A percentile compares a stretch with the other conserved stretches of the same genome.
phyloP scores from a whole-genome alignment of 2,329 filamentous ascomycete species.

The Hypoxylon sp. region DNA sequence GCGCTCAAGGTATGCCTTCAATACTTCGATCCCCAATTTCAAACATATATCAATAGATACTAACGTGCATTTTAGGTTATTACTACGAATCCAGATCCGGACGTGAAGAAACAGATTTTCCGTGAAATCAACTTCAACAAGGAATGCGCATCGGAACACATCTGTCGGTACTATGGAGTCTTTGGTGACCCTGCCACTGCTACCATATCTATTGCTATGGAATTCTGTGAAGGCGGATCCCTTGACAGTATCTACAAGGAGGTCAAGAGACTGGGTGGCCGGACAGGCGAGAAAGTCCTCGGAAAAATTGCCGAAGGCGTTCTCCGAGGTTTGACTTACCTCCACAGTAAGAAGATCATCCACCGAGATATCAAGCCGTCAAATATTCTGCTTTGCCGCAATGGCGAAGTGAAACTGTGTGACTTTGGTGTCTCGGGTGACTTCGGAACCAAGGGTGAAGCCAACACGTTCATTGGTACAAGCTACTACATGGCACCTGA shows the following conservation, averaged over 20 bases:
- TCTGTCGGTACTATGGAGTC: constrained; percentile 96
- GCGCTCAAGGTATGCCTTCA: constrained; percentile 83
- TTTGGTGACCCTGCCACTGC: constrained; percentile 97
- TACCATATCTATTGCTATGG: constrained; percentile 99
- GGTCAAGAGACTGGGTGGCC: constrained; percentile 93
- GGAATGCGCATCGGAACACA: constrained; percentile 94
- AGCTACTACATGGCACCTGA: constrained; percentile 99
- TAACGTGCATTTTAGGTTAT: constrained; percentile 78
- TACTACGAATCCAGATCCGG: constrained; percentile 96
- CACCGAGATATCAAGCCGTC: constrained; percentile 99
- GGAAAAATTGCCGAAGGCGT: constrained; percentile 98
- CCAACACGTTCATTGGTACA: constrained; percentile 98
- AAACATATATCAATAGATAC: constrained; percentile 29
- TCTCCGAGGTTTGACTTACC: constrained; percentile 91
- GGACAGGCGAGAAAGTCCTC: constrained; percentile 96
- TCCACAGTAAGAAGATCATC: constrained; percentile 96
- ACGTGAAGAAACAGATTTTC: constrained; percentile 98
- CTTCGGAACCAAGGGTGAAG: constrained; percentile 98
- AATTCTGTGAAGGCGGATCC: constrained; percentile 97
- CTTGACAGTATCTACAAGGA: constrained; percentile 98
- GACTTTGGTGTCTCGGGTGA: constrained; percentile 98
- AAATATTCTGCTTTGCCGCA: constrained; percentile 93
- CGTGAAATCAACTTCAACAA: constrained; percentile 98
- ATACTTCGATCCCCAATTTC: background rate
- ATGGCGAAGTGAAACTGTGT: constrained; percentile 96